Conservation (phyloP, 441 rosid genomes). For the Euphorbia corollata region DNA sequence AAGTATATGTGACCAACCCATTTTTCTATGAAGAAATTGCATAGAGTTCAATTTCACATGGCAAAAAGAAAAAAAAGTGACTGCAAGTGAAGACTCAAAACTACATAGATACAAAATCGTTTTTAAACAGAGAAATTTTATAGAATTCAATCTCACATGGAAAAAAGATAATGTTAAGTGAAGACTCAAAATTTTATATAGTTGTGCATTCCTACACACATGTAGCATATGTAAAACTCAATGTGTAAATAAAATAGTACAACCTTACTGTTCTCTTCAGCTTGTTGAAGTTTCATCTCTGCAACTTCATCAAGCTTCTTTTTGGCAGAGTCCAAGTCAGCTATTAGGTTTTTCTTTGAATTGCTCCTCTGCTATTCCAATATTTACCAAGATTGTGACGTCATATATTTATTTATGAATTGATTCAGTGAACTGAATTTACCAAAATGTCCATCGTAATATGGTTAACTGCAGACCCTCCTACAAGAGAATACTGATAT, state of each 20-base stretch:
- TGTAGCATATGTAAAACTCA: not conserved
- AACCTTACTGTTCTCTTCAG: slow-evolving; percentile 45
- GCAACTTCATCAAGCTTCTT: slow-evolving; percentile 42
- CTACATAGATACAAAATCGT: no score
- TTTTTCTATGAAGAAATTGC: not conserved
- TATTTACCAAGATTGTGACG: slow-evolving; percentile 8
- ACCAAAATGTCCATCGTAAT: slow-evolving; percentile 22
- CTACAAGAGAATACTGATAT: slow-evolving; percentile 23
- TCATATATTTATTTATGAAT: not conserved
- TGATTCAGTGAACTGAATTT: slow-evolving; percentile 14
- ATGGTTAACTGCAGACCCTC: slow-evolving; percentile 17
- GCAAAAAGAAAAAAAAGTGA: no score
- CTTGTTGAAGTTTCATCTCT: slow-evolving; percentile 35
- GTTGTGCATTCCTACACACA: not conserved
- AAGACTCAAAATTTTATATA: not conserved
- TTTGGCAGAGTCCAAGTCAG: slow-evolving; percentile 39
- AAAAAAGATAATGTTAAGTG: not conserved
- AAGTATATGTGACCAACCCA: not conserved
- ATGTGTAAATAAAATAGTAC: not conserved
- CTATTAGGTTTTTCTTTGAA: slow-evolving; percentile 25
- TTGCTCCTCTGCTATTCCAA: slow-evolving; percentile 27
- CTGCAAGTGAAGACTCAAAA: no score
- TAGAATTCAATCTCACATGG: not conserved
- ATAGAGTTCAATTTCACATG: no score
- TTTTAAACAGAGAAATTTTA: not conserved